Evolutionary conservation across 73 alveolate species (phyloP).

Genomic region (Tetrahymena borealis): DNA sequence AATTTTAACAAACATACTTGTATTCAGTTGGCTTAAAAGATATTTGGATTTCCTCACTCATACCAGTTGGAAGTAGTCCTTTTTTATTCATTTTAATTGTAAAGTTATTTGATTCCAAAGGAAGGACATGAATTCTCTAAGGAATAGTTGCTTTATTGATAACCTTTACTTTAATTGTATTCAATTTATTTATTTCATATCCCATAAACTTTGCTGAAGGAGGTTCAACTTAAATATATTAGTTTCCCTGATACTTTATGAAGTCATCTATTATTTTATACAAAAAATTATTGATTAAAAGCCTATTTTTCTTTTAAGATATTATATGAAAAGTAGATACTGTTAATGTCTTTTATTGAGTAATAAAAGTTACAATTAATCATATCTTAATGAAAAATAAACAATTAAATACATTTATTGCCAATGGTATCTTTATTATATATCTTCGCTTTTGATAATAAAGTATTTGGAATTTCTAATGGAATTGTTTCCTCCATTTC

Average conservation of each 20-base stretch:
- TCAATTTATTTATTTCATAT: slow-evolving; percentile 77
- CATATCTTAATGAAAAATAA: background rate
- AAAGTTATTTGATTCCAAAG: slow-evolving; percentile 83
- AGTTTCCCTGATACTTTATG: slow-evolving; percentile 5
- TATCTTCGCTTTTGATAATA: background rate
- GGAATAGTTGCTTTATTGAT: slow-evolving; percentile 84
- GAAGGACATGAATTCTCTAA: slow-evolving; percentile 84
- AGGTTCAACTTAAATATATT: slow-evolving; percentile 50
- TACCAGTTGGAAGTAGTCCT: slow-evolving; percentile 91
- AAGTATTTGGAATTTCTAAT: background rate
- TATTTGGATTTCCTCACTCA: slow-evolving; percentile 81
- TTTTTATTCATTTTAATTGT: slow-evolving; percentile 81
- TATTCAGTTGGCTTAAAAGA: slow-evolving; percentile 86
- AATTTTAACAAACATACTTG: slow-evolving; percentile 40
- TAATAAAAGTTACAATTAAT: background rate
- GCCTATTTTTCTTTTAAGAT: background rate
- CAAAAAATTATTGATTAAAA: background rate
- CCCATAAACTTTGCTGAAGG: slow-evolving; percentile 89
- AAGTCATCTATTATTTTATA: background rate
- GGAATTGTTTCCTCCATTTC: slow-evolving; percentile 1
- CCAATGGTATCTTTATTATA: background rate
- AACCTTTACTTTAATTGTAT: slow-evolving; percentile 69
- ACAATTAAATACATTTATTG: background rate
- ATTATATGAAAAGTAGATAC: background rate
- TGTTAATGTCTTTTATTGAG: background rate